phyloP scores from a whole-genome alignment of 345 rosid species.

The Euphorbia pulcherrima region DNA sequence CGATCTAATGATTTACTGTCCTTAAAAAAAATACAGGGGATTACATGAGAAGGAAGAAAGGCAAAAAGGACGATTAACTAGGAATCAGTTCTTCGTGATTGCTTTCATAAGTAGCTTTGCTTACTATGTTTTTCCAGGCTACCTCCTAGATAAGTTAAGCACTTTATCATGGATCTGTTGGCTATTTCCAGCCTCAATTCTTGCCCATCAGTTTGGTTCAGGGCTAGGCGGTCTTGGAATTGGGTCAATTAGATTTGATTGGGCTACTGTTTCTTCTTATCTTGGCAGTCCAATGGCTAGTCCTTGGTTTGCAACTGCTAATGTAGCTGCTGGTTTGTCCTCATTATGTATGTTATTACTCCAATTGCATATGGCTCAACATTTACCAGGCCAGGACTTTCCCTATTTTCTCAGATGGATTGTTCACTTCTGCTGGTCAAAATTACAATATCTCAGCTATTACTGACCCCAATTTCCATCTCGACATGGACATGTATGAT shows the following conservation, averaged over 20 bases:
- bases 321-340: slow-evolving; percentile 50
- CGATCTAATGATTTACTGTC: too few species aligned
- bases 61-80: slow-evolving; percentile 37
- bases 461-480: slow-evolving; percentile 44
- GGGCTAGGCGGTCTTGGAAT: slow-evolving; percentile 58
- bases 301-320: slow-evolving; percentile 76
- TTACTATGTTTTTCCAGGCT: slow-evolving; percentile 58
- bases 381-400: slow-evolving; percentile 51
- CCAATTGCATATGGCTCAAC: slow-evolving; percentile 53
- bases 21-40: slow-evolving; percentile 45
- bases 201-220: slow-evolving; percentile 64
- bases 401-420: slow-evolving; percentile 64
- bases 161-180: slow-evolving; percentile 70
- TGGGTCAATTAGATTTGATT: slow-evolving; percentile 54
- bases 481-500: slow-evolving; percentile 48
- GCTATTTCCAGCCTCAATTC: slow-evolving; percentile 48
- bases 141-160: slow-evolving; percentile 46
- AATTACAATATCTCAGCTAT: slow-evolving; percentile 52
- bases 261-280: slow-evolving; percentile 63
- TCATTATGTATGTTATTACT: slow-evolving; percentile 44
- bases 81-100: slow-evolving; percentile 56
- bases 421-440: slow-evolving; percentile 45
- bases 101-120: slow-evolving; percentile 57
- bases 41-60: slow-evolving; percentile 55
- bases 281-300: slow-evolving; percentile 67